A percentile compares a stretch with the other conserved stretches of the same genome.
phyloP scores from a whole-genome alignment of 345 rosid species.

The Erodium maritimum region DNA sequence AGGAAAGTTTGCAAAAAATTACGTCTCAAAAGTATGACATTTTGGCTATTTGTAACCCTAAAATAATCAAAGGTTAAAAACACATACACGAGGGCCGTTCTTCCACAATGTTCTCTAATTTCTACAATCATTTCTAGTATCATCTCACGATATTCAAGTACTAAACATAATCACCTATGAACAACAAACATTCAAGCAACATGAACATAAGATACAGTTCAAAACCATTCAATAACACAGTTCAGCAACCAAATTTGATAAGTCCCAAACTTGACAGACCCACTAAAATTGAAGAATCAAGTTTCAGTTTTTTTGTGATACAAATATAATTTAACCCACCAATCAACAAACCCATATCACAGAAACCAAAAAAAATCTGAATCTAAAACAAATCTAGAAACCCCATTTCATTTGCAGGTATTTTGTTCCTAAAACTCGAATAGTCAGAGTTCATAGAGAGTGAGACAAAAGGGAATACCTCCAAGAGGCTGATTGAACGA shows the following conservation, averaged over 20 bases:
- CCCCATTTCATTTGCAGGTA: not conserved
- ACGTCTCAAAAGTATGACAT: too few species aligned
- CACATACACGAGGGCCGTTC: too few species aligned
- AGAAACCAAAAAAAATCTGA: not conserved
- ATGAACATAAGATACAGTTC: not conserved
- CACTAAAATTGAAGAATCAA: not conserved
- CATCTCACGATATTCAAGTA: not conserved
- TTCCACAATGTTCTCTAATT: too few species aligned
- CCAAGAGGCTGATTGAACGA: not conserved
- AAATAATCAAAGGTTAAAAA: too few species aligned
- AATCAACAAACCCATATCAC: not conserved
- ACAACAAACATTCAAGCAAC: not conserved
- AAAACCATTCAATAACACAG: not conserved
- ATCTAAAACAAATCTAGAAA: not conserved
- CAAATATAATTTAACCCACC: not conserved
- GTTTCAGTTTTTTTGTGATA: not conserved
- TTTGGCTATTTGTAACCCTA: too few species aligned
- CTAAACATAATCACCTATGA: not conserved
- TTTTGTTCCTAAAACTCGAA: not conserved
- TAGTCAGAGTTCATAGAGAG: not conserved
- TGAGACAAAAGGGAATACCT: not conserved
- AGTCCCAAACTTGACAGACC: not conserved
- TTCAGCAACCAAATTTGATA: not conserved
- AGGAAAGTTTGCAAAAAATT: too few species aligned
- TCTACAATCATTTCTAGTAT: too few species aligned